Percentiles rank a stretch among this genome's conserved stretches.
These are phyloP conservation scores for Dissophora ornata DNA, from an alignment of 192 early-diverging fungal species.

Conservation along the genomic window DNA sequence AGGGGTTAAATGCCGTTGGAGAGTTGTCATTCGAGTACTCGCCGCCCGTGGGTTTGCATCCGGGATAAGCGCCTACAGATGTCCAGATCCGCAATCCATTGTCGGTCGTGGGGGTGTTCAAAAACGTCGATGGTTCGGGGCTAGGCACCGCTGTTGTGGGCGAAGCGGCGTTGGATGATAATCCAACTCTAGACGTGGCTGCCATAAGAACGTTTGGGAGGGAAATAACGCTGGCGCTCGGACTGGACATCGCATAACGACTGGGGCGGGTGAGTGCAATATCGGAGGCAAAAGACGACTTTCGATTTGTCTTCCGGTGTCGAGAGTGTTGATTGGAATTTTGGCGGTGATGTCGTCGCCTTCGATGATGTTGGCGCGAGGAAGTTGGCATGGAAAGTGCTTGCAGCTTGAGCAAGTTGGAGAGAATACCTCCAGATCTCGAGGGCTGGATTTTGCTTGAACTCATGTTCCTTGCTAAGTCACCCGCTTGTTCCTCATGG, in stretches of 20 bases:
- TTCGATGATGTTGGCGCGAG: conserved; percentile 3
- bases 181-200: conserved; percentile 19
- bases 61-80: not conserved
- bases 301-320: not conserved
- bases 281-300: conserved; percentile 15
- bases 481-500: conserved; percentile 1
- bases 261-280: not conserved
- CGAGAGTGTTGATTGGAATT: not conserved
- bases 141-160: not conserved
- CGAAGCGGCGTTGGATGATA: conserved; percentile 1
- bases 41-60: not conserved
- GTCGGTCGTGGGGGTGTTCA: conserved; percentile 1
- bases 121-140: not conserved
- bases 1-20: not conserved
- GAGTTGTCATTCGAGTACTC: no score
- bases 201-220: conserved; percentile 32
- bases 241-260: conserved; percentile 13
- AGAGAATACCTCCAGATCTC: conserved; percentile 39
- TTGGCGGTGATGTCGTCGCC: not conserved
- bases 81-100: not conserved
- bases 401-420: conserved; percentile 41
- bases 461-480: conserved; percentile 8
- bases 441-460: not conserved
- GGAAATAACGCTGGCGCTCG: conserved; percentile 18
- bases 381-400: conserved; percentile 26